These are phyloP conservation scores for Spergularia bocconei DNA, from an alignment of 148 eudicot species.

Conservation along the genomic window DNA sequence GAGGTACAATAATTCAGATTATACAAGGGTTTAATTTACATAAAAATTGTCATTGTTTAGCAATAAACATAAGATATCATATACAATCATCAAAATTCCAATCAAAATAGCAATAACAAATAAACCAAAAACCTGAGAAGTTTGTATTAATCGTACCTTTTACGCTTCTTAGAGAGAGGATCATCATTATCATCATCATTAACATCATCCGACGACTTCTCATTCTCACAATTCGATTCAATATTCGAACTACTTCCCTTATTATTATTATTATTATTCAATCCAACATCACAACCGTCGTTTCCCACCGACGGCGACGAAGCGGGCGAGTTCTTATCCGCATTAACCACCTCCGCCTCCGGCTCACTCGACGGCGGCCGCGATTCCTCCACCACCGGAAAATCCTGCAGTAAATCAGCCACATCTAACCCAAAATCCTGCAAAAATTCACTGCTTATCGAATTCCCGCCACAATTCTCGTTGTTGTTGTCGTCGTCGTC, in stretches of 20 bases:
- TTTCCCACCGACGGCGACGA: conserved; percentile 24
- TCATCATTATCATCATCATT: conserved; percentile 21
- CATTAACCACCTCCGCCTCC: neutral
- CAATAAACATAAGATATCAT: neutral
- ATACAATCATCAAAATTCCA: neutral
- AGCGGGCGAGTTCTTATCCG: conserved; percentile 10
- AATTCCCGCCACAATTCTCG: neutral
- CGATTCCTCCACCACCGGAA: conserved; percentile 18
- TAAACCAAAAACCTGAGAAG: neutral
- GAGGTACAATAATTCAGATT: too few species aligned
- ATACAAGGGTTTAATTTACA: too few species aligned
- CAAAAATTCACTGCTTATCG: neutral
- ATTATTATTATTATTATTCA: too few species aligned
- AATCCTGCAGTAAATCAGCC: conserved; percentile 35
- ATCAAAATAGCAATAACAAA: neutral
- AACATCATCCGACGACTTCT: conserved; percentile 17
- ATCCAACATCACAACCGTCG: neutral
- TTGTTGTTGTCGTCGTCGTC: conserved; percentile 31
- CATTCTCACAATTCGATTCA: conserved; percentile 6
- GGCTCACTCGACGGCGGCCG: conserved; percentile 16
- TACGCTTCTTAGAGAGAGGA: conserved; percentile 48
- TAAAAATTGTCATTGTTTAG: neutral
- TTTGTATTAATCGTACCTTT: conserved; percentile 45
- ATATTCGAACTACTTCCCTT: conserved; percentile 1
- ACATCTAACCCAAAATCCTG: conserved; percentile 7